Evolutionary conservation across 345 rosid genomes (phyloP).

Genomic region (Eucalyptus marginata): DNA sequence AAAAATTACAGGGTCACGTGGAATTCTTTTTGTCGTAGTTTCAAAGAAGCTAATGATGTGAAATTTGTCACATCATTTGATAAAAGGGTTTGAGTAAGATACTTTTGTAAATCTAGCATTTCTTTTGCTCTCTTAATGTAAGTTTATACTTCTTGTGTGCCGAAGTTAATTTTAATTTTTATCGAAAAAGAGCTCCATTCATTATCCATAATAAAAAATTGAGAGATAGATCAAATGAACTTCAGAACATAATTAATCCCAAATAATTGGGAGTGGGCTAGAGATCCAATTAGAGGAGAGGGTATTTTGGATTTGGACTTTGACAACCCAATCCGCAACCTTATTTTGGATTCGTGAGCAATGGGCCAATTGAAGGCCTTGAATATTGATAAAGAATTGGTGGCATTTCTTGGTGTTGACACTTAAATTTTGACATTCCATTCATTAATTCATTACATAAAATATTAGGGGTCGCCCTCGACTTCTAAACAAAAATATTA

Average conservation of each 20-base stretch:
- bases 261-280: too few relatives aligned
- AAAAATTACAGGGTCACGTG: neutral
- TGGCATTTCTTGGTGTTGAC: neutral
- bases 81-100: neutral
- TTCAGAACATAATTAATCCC: neutral
- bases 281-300: neutral
- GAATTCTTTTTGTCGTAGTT: neutral
- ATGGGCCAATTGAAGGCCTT: neutral
- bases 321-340: too few relatives aligned
- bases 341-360: accelerated
- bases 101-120: neutral
- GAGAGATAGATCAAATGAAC: too few relatives aligned
- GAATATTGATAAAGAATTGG: neutral
- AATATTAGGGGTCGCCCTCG: too few relatives aligned
- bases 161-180: neutral
- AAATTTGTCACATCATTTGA: neutral
- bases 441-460: too few relatives aligned
- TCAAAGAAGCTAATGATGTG: neutral
- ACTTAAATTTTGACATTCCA: accelerated
- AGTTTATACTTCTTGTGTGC: neutral
- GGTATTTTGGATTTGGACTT: too few relatives aligned
- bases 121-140: neutral
- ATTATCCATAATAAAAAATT: too few relatives aligned
- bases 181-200: neutral
- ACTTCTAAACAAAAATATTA: too few relatives aligned